Base-by-base conservation (phyloP, 2,329 filamentous ascomycete genomes). In the Verticillium nonalfalfae region DNA sequence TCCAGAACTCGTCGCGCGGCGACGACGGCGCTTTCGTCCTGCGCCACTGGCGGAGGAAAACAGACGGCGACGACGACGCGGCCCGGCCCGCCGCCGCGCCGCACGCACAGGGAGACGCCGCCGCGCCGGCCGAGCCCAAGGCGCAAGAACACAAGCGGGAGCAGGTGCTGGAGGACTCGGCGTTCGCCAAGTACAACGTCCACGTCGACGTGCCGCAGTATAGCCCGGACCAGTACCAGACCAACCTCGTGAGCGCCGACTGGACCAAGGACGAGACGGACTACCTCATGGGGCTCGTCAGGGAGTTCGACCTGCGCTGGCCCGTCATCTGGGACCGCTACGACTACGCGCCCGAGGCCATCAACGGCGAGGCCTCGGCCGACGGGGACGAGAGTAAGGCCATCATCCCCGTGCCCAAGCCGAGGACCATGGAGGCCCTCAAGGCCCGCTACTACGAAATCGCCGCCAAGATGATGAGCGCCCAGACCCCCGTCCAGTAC, bases 251-350 rank as follows among this genome's bases (percentile, higher is more conserved):
- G 68, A 89, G 82, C 70, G 79, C 85, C 14, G 88, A 94, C 68
- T 99, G 95, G 95, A 89, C 90, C 14, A 91, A 90, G 70, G 89
- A 95, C 68, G 95, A 99, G 76, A 99, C 95, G 9, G 93, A 97
- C 72, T 97, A 97, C 71, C 76, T 99, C 65, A 84, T 98, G 72
- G 79, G 85, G 3, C 73, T 94, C 39, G 90, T 86, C 14, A 83
- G 83, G 61, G 89, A 93, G 56, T 97, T 88, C 71, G 92, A 96
- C 70, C 82, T 97, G 63, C 88, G 95, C 67, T 99, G 95, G 93
- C 84, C 94, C 3, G 74, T 98, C 15, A 91, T 99, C 63, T 91
- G 89, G 81, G 95, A 99, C 74, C 90, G 94, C 62, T 99, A 97
- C 76, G 91, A 96, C 60, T 96, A 85, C 72, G 76, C 73, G 4